Evolutionary conservation across 2,329 filamentous ascomycete species (phyloP), one percentile per base, ranked within the genome.

Genomic region (Raffaelea deltoideospora): DNA sequence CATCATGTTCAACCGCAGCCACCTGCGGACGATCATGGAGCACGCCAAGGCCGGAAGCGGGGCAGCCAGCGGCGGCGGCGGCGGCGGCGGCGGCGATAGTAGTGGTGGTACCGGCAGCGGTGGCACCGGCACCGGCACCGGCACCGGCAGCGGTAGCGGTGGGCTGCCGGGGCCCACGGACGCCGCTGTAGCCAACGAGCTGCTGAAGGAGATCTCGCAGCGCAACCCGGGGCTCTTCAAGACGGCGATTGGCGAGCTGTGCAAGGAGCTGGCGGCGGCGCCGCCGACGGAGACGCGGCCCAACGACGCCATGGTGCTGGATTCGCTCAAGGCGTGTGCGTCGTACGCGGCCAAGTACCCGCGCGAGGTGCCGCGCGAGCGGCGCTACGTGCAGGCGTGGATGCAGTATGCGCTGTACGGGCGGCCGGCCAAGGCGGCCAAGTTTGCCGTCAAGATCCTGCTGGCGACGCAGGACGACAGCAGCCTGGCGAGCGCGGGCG

Each of bases 261-360:
- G 87, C 59, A 85, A 83, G 51, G 79, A 86, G 40, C 69, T 98
- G 15, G 74, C 86, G 45, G 73, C 83, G 20, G 78, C 87, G 49
- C 80, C 83, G 2, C 90, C 90, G 1, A 76, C 73, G 4, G 65
- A 72, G 17, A 73, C 65, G 15, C 72, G 71, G 36, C 52, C 67
- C 2, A 87, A 87, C 43, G 80, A 88, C 37, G 56, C 73, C 1
- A 68, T 72, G 3, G 78, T 83, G n/a, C 83, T 90, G 11, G 84
- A 95, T 49, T 88, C 88, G 2, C 65, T 98, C 40, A 95, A 93
- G 53, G 88, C 92, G 3, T 95, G 90, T 53, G 82, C 88, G 10
- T 85, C 82, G 2, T 98, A 94, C 53, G 83, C 87, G 2, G 79
- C 79, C 50, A 86, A 79, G 48, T 88, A 92, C 47, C 78, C 88